A percentile compares a stretch with the other conserved stretches of the same genome.
Evolutionary conservation across 768 basidiomycete species (phyloP).

Genomic region (Daedaleopsis nitida): DNA sequence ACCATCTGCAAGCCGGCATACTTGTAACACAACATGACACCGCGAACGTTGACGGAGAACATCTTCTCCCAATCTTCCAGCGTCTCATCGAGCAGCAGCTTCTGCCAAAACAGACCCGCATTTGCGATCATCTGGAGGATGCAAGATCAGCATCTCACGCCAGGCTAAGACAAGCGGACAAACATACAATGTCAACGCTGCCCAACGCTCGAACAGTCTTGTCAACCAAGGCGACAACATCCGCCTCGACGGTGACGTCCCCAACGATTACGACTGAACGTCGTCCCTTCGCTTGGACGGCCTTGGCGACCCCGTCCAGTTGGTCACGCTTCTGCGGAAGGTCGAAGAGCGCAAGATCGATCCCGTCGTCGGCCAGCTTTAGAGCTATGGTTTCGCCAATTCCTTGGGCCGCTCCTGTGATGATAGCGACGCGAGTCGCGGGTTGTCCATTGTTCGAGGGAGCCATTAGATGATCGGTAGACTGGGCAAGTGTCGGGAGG

Average conservation of each 20-base stretch:
- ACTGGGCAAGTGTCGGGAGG: neutral
- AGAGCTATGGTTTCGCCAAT: conserved; percentile 32
- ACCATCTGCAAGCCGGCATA: conserved; percentile 47
- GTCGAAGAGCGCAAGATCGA: conserved; percentile 24
- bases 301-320: conserved; percentile 17
- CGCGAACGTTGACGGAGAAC: conserved; percentile 41
- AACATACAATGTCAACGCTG: conserved; percentile 48
- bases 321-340: conserved; percentile 14
- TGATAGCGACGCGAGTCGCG: conserved; percentile 34
- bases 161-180: no score
- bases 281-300: conserved; percentile 26
- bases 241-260: conserved; percentile 44
- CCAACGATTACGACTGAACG: conserved; percentile 30
- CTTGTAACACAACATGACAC: conserved; percentile 44
- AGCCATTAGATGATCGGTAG: neutral
- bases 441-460: neutral
- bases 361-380: conserved; percentile 30
- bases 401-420: conserved; percentile 43
- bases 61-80: conserved; percentile 35
- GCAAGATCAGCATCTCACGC: neutral
- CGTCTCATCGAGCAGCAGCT: conserved; percentile 13
- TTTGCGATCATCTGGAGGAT: conserved; percentile 31
- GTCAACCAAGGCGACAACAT: conserved; percentile 44
- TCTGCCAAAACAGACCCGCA: conserved; percentile 22
- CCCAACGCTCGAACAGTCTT: conserved; percentile 35